Evolutionary conservation across 2,329 filamentous ascomycete genomes (phyloP).

Genomic region (Paramyrothecium sp.): DNA sequence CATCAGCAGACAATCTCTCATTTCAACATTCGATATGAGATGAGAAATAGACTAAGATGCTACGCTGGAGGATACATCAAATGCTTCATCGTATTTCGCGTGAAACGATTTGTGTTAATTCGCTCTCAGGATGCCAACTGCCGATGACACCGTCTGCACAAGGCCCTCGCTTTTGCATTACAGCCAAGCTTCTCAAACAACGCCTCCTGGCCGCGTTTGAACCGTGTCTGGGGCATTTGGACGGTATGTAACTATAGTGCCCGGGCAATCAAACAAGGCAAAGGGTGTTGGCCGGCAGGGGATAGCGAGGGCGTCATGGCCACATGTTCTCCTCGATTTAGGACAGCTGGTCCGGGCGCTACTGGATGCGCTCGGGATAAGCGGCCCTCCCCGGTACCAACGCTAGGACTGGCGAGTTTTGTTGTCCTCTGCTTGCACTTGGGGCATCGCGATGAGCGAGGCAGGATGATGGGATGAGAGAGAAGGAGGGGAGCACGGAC

Average conservation of each 20-base stretch:
- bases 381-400: neutral
- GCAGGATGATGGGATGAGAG: neutral
- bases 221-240: neutral
- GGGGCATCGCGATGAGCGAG: neutral
- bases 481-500: neutral
- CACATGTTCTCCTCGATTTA: neutral
- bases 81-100: neutral
- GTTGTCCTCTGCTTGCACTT: neutral
- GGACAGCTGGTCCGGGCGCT: neutral
- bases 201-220: neutral
- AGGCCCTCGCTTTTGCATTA: neutral
- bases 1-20: neutral
- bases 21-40: neutral
- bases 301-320: neutral
- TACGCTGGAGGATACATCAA: too few relatives aligned
- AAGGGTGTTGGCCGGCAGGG: neutral
- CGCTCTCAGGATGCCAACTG: neutral
- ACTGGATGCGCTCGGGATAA: neutral
- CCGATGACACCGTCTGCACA: neutral
- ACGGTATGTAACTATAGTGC: too few relatives aligned
- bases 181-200: neutral
- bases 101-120: too few relatives aligned
- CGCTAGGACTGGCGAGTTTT: too few relatives aligned
- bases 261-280: neutral
- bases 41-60: neutral